Base-by-base conservation (phyloP, 768 basidiomycete genomes). In the Pleurotus citrinopileatus region DNA sequence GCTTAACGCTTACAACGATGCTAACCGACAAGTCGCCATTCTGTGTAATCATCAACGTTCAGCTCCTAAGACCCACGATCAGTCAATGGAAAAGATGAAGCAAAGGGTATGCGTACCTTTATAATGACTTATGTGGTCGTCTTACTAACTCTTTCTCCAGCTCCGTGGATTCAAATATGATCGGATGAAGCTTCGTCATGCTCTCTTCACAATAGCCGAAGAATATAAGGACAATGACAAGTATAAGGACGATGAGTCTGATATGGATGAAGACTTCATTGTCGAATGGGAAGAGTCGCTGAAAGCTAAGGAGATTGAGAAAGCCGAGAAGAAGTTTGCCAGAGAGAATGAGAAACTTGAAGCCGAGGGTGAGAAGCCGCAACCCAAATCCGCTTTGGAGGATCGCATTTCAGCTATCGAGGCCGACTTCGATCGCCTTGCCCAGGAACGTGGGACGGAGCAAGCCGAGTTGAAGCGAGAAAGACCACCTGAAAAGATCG, bases 11-110 rank as follows among this genome's bases (percentile, higher is more conserved):
- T 99, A 98, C 73, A 98, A 98, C 63, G 89, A 91, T 44, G 96
- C 97, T 8, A 98, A 99, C 71, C 89, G 97, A 40, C 81, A 89
- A 79, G 97, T 98, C 13, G 97, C 97, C 56, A 93, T 98, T 57
- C 77, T 99, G 32, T 99, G 97, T 79, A 99, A 99, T 80, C 97
- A 99, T 90, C 95, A 98, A 70, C 82, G 94, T 70, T 86, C 84
- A 54, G 94, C 88, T 1, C 89, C 92, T 38, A 98, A 98, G 74
- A 89, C 86, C 3, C 94, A 97, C 62, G 91, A 89, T 28, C 88
- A 90, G 56, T 89, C 89, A 6, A 97, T 98, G 92, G 87, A 89
- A 62, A 98, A 92, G 72, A 89, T 98, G 83, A 80, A 78, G 13
- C 84, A 97, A 66, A 94, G 91, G 78, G 96, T 94, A 61, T 15